phyloP scores from a whole-genome alignment of 257 asterid genomes.

The Petunia secreta region DNA sequence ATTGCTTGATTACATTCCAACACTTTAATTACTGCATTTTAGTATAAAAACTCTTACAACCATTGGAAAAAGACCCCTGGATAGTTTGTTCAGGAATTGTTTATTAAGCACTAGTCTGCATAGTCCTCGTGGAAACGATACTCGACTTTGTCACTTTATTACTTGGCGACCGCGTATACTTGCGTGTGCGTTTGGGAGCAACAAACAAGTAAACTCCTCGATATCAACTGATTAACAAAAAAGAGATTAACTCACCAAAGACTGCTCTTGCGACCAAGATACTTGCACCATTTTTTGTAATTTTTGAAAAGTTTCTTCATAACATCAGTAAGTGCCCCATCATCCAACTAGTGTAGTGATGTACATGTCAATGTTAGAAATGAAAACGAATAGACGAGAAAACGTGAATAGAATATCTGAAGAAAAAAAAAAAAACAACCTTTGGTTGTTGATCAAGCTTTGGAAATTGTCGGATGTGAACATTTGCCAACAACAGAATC shows the following conservation, averaged over 20 bases:
- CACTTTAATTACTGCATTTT: no score
- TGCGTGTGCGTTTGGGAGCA: no score
- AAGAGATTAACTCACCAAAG: constrained; percentile 67
- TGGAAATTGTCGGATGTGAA: constrained; percentile 86
- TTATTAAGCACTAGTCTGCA: no score
- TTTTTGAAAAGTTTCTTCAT: constrained; percentile 95
- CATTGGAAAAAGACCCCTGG: no score
- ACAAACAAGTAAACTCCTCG: constrained; percentile 1
- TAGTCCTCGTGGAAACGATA: no score
- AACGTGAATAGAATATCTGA: constrained; percentile 26
- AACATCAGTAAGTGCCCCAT: constrained; percentile 88
- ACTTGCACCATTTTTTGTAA: constrained; percentile 98
- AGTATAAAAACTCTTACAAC: no score
- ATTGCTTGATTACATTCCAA: no score
- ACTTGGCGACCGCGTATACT: no score
- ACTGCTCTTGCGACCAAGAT: constrained; percentile 94
- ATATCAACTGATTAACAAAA: constrained; percentile 11
- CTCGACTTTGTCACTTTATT: no score
- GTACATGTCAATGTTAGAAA: constrained; percentile 12
- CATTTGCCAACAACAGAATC: constrained; percentile 93
- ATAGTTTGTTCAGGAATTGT: no score
- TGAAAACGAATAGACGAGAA: constrained; percentile 3
- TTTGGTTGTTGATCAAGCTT: constrained; percentile 96
- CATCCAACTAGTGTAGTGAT: constrained; percentile 73
- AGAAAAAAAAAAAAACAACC: constrained; percentile 41